Conservation (phyloP, 192 early-diverging fungal species). For the Linnemannia hyalina region DNA sequence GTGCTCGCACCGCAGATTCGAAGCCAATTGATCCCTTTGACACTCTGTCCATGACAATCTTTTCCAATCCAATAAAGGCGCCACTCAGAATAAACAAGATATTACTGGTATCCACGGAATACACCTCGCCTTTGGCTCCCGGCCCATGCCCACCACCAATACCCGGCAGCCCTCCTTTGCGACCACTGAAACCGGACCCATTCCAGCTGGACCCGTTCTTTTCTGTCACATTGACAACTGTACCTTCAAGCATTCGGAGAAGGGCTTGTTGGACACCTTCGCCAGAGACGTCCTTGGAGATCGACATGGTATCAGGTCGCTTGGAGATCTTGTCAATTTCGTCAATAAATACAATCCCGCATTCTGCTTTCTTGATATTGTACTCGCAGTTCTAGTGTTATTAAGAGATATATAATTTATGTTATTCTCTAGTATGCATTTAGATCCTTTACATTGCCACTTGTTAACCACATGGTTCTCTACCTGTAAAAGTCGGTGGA, state of each 20-base stretch:
- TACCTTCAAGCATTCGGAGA: constrained; percentile 89
- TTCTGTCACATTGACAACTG: constrained; percentile 83
- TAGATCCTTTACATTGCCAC: background rate
- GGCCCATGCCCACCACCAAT: constrained; percentile 19
- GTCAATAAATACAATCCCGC: constrained; percentile 90
- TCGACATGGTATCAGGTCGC: constrained; percentile 73
- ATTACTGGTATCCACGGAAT: constrained; percentile 87
- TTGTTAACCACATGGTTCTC: background rate
- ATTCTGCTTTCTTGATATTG: constrained; percentile 83
- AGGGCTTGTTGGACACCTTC: constrained; percentile 91
- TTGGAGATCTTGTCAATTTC: constrained; percentile 92
- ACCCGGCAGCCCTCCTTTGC: constrained; percentile 23
- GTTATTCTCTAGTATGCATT: background rate
- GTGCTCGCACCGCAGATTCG: constrained; percentile 64
- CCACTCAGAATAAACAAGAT: constrained; percentile 90
- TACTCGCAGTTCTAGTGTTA: constrained; percentile 77
- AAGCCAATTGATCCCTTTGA: constrained; percentile 86
- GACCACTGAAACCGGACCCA: constrained; percentile 19
- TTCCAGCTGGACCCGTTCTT: constrained; percentile 70
- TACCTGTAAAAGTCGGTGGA: constrained; percentile 83
- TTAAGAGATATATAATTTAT: background rate
- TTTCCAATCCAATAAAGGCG: constrained; percentile 88
- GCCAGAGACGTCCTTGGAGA: constrained; percentile 87
- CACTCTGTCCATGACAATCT: constrained; percentile 78
- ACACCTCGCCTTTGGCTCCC: constrained; percentile 76